Evolutionary conservation across 805 yeast species (phyloP).

Genomic region (Candida alai): DNA sequence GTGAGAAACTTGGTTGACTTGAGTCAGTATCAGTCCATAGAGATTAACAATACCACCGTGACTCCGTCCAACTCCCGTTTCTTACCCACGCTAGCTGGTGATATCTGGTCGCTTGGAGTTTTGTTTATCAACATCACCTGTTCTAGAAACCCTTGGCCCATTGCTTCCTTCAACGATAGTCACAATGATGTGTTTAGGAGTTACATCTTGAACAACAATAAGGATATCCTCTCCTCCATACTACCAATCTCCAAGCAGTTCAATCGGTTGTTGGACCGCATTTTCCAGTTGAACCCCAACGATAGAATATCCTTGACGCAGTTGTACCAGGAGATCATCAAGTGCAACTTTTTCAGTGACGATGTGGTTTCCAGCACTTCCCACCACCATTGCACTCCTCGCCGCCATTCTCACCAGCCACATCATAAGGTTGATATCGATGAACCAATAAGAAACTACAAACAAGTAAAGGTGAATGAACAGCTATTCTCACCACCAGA

Average conservation of each 20-base stretch:
- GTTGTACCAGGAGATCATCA: conserved; percentile 36
- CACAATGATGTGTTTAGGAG: conserved; percentile 53
- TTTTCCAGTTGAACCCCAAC: conserved; percentile 46
- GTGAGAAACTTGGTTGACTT: conserved; percentile 28
- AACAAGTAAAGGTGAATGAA: conserved; percentile 2
- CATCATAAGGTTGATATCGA: conserved; percentile 1
- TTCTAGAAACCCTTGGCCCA: conserved; percentile 87
- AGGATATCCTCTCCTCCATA: conserved; percentile 53
- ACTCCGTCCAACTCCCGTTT: conserved; percentile 26
- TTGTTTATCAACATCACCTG: conserved; percentile 77
- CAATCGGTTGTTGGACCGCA: conserved; percentile 45
- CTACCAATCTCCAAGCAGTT: conserved; percentile 70
- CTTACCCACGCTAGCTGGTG: conserved; percentile 73
- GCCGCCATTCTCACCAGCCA: conserved; percentile 2
- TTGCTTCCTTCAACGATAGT: conserved; percentile 60
- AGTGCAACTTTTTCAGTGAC: conserved; percentile 30
- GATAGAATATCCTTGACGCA: conserved; percentile 40
- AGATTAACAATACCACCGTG: conserved; percentile 13
- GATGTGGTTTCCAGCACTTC: conserved; percentile 3
- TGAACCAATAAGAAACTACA: not conserved
- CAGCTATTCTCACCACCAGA: conserved; percentile 12
- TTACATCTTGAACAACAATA: conserved; percentile 53
- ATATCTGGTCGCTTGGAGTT: conserved; percentile 79
- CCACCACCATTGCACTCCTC: conserved; percentile 1
- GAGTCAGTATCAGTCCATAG: conserved; percentile 19